Evolutionary conservation across 805 yeast genomes (phyloP).

Genomic region (Dipodascopsis tothii): DNA sequence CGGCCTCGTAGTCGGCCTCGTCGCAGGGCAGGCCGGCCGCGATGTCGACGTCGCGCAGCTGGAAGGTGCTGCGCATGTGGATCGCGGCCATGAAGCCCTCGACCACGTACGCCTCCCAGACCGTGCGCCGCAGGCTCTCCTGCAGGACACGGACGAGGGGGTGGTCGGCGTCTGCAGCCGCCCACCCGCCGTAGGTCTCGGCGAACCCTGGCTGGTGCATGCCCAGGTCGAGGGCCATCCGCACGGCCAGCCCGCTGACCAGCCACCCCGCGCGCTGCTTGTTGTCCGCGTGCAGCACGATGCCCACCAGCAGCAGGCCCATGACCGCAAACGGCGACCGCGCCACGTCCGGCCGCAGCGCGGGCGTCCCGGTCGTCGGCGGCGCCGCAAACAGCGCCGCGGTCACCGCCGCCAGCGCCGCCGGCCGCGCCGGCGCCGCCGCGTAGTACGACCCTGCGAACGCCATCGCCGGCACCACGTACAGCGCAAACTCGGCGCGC

Average conservation of each 20-base stretch:
- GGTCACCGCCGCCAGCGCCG: neutral
- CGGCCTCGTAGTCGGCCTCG: conserved; percentile 5
- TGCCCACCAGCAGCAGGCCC: conserved; percentile 9
- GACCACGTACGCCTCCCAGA: conserved; percentile 13
- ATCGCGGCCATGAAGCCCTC: conserved; percentile 8
- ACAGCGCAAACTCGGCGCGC: neutral
- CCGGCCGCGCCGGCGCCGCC: neutral
- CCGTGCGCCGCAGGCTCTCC: conserved; percentile 12
- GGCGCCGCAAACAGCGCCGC: neutral
- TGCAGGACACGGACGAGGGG: neutral
- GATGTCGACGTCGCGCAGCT: neutral
- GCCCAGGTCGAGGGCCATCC: conserved; percentile 9
- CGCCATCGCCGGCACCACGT: neutral
- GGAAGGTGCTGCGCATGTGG: neutral
- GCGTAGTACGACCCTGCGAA: neutral
- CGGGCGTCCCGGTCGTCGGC: neutral
- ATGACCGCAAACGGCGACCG: conserved; percentile 12
- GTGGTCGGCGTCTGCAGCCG: neutral
- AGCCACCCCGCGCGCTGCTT: conserved; percentile 4
- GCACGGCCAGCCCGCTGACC: conserved; percentile 5
- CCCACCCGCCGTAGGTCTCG: neutral
- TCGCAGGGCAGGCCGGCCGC: conserved; percentile 11
- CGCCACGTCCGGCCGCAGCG: neutral
- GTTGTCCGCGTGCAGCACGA: conserved; percentile 10
- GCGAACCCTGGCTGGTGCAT: conserved; percentile 3